phyloP scores from a whole-genome alignment of 2,329 filamentous ascomycete species.

The Aspergillus pseudotamarii region DNA sequence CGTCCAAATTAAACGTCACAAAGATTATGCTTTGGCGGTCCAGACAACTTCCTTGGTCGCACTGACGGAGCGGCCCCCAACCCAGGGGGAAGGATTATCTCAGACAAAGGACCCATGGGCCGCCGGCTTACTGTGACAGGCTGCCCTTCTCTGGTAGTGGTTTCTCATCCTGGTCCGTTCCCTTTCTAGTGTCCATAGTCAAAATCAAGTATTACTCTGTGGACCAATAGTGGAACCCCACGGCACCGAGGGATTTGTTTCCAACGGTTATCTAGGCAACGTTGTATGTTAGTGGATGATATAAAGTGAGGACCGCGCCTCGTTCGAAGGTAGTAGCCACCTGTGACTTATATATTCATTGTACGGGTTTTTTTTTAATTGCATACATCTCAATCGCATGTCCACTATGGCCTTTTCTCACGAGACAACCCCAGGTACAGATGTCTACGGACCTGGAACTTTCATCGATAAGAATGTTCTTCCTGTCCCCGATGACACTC shows the following conservation, averaged over 20 bases:
- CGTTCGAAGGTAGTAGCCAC: background rate
- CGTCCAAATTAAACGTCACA: background rate
- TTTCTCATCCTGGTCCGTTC: background rate
- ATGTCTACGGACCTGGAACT: conserved; percentile 46
- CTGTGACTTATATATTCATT: background rate
- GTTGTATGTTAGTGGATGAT: background rate
- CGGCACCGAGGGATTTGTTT: background rate
- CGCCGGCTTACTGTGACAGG: background rate
- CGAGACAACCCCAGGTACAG: conserved; percentile 20
- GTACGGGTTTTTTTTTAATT: background rate
- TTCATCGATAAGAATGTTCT: conserved; percentile 42
- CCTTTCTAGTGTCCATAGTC: background rate
- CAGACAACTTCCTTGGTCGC: background rate
- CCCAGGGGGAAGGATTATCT: background rate
- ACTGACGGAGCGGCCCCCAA: too few relatives aligned
- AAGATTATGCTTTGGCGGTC: background rate
- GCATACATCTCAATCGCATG: background rate
- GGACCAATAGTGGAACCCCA: background rate
- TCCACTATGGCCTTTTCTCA: conserved; percentile 1
- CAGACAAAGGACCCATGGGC: background rate
- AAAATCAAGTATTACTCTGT: background rate
- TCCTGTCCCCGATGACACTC: conserved; percentile 41
- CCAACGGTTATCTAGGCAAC: background rate
- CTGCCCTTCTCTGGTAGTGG: background rate
- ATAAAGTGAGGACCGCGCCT: background rate